These are phyloP conservation scores for Starmerella kuoi DNA, from an alignment of 805 yeast genomes.

Conservation along the genomic window DNA sequence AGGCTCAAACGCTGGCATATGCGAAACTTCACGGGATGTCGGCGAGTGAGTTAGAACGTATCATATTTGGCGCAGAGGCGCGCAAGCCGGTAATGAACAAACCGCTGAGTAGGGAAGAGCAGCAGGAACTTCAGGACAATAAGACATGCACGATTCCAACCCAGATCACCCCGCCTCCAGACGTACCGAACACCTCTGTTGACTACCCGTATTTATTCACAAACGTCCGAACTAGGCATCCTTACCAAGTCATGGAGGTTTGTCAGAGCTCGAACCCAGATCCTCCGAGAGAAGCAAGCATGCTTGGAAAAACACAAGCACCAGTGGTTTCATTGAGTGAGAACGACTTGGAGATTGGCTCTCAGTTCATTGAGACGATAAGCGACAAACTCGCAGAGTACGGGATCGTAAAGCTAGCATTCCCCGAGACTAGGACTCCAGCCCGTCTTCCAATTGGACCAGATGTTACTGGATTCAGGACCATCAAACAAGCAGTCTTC, in stretches of 20 bases:
- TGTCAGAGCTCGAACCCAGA: not conserved
- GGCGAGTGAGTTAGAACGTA: conserved; percentile 7
- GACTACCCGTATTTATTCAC: conserved; percentile 12
- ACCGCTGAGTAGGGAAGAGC: conserved; percentile 7
- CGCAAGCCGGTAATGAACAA: not conserved
- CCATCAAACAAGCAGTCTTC: conserved; percentile 4
- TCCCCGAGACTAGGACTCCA: not conserved
- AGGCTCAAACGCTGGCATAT: conserved; percentile 14
- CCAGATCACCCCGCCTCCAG: not conserved
- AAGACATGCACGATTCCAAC: conserved; percentile 4
- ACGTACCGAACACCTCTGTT: not conserved
- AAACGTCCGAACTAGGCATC: not conserved
- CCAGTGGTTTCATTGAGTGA: conserved; percentile 2
- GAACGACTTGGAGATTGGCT: conserved; percentile 3
- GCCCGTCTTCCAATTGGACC: conserved; percentile 6
- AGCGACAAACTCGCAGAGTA: not conserved
- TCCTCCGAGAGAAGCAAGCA: not conserved
- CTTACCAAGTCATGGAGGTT: not conserved
- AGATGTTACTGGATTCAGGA: conserved; percentile 7
- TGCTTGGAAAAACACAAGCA: not conserved
- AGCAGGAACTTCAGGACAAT: conserved; percentile 5
- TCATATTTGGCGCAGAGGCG: conserved; percentile 1
- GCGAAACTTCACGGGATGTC: conserved; percentile 8
- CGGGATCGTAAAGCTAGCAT: conserved; percentile 9
- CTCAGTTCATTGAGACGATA: not conserved